Percentiles rank a stretch among this genome's conserved stretches.
phyloP scores from a whole-genome alignment of 805 yeast genomes.

The Starmera quercuum region DNA sequence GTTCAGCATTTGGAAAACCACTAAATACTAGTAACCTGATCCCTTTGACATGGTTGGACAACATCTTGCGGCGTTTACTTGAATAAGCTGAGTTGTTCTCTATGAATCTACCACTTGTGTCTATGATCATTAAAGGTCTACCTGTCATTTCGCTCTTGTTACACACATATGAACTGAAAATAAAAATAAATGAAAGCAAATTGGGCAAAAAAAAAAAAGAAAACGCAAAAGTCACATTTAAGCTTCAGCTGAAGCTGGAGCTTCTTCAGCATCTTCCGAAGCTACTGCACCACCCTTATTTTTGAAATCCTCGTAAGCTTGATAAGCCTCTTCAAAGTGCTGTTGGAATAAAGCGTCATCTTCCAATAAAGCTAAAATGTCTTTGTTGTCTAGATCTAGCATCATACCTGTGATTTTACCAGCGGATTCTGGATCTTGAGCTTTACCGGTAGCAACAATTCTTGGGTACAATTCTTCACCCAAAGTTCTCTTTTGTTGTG shows the following conservation, averaged over 20 bases:
- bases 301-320: conserved; percentile 90
- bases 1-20: too few relatives aligned
- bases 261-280: not conserved
- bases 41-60: too few relatives aligned
- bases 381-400: conserved; percentile 88
- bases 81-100: too few relatives aligned
- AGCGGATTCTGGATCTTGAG: conserved; percentile 89
- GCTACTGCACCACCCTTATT: conserved; percentile 28
- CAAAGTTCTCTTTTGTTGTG: conserved; percentile 92
- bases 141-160: too few relatives aligned
- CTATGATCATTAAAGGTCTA: too few relatives aligned
- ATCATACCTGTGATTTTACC: conserved; percentile 99
- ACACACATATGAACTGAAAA: too few relatives aligned
- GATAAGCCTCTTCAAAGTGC: conserved; percentile 89
- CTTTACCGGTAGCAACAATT: conserved; percentile 80
- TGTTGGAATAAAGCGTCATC: conserved; percentile 84
- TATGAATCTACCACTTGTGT: too few relatives aligned
- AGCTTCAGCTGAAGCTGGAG: not conserved
- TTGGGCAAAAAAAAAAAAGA: too few relatives aligned
- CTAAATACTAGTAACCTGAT: too few relatives aligned
- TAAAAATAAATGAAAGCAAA: too few relatives aligned
- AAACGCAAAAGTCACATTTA: too few relatives aligned
- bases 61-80: too few relatives aligned
- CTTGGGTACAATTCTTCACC: conserved; percentile 97
- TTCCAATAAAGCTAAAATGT: conserved; percentile 80